Base-by-base conservation (phyloP, 176 grass and related monocot species). In the Ensete glaucum region DNA sequence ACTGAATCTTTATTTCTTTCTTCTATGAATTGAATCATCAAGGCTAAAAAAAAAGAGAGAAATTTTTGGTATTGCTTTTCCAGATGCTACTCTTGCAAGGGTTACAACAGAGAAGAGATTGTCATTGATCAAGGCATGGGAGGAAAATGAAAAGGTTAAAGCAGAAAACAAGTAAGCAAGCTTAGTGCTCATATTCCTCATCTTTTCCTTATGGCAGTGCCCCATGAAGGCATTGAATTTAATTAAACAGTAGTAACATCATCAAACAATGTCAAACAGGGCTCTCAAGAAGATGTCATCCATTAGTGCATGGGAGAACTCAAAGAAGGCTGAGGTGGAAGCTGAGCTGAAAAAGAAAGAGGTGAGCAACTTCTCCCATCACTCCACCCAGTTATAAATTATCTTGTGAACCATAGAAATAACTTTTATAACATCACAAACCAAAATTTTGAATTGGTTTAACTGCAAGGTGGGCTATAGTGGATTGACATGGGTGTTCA, bases 41-140 rank as follows among this genome's bases (percentile, higher is more conserved):
- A n/a, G 14, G 26, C 27, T 57, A 76, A 79, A 51, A 52, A 52
- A 68, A 14, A 34, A 4, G 16, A 67, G 3, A 8, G 19, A 58
- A 57, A 17, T 66, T 26, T 67, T 64, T 54, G 15, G 25, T 52
- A 50, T 67, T 58, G 15, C 60, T 62, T 15, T 48, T 80, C 57
- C 78, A 98, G 94, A 89, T 50, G 71, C 83, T 52, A 80, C 76
- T 72, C 83, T 93, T 29, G 80, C 90, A 13, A 91, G 83, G 69
- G 77, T 93, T 50, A 84, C 89, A 57, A 80, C 84, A 0, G 88
- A 93, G 52, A 93, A 87, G 55, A 85, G 64, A 48, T 64, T 74
- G 21, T 93, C 90, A 76, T 70, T 98, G 77, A 91, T 98, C 54
- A 93, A 83, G 75, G 86, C 94, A 80, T 93, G 94, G 94, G 90